phyloP scores from a whole-genome alignment of 495 filamentous ascomycete species.

The Trichoderma erinaceum region DNA sequence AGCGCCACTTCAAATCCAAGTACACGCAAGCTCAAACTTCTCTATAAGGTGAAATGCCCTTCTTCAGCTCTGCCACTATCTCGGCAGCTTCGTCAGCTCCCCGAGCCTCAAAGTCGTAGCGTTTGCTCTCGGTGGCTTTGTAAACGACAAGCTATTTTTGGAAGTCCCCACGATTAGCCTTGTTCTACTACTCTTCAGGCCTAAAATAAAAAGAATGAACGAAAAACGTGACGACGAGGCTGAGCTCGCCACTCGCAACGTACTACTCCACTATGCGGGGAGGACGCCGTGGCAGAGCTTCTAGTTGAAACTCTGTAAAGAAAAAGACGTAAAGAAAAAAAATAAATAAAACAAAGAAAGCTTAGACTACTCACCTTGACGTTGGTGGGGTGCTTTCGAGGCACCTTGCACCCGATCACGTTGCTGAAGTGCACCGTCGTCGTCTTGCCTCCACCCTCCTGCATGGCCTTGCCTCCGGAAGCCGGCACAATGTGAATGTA shows the following conservation, averaged over 20 bases:
- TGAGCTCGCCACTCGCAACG: background rate
- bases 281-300: background rate
- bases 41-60: constrained; percentile 53
- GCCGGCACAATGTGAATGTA: constrained; percentile 90
- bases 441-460: constrained; percentile 66
- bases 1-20: background rate
- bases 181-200: no score
- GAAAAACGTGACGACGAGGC: background rate
- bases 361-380: constrained; percentile 58
- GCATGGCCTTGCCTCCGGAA: constrained; percentile 48
- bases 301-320: background rate
- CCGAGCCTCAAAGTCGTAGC: constrained; percentile 93
- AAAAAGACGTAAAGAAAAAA: background rate
- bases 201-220: background rate
- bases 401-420: constrained; percentile 90
- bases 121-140: constrained; percentile 78
- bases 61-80: constrained; percentile 83
- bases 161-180: constrained; percentile 10
- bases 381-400: constrained; percentile 79
- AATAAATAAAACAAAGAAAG: background rate
- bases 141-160: constrained; percentile 60
- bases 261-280: background rate
- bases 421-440: constrained; percentile 88
- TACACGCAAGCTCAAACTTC: constrained; percentile 19
- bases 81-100: constrained; percentile 74